Conservation (phyloP, 139 green algal species). For the Closterium sp. region DNA sequence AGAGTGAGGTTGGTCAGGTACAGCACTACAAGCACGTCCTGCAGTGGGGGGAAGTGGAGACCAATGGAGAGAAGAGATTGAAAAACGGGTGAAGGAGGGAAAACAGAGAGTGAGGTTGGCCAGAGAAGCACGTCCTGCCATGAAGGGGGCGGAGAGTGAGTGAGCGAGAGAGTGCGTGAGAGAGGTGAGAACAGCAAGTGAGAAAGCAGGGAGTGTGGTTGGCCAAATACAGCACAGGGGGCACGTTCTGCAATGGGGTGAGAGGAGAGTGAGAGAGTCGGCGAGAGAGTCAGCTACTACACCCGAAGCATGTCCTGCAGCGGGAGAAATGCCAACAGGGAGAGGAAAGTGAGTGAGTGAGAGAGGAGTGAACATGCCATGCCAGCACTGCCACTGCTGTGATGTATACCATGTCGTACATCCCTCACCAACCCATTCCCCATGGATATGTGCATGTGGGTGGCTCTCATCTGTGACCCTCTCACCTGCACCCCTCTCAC, state of each 20-base stretch:
- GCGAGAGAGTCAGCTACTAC: neutral
- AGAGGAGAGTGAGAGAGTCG: neutral
- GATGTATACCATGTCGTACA: no score
- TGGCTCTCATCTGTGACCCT: conserved; percentile 58
- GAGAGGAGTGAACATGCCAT: no score
- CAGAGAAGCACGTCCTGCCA: neutral
- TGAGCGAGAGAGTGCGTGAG: neutral
- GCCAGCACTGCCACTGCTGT: conserved; percentile 56
- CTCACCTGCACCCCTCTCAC: conserved; percentile 56
- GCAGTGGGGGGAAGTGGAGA: conserved; percentile 21
- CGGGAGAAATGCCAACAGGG: no score
- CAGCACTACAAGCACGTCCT: conserved; percentile 79
- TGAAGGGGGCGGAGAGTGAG: neutral
- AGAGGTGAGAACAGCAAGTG: no score
- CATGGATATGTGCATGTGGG: neutral
- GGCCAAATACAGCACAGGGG: neutral
- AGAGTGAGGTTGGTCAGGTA: conserved; percentile 65
- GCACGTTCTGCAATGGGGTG: neutral
- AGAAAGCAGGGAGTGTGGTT: no score
- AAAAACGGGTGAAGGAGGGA: neutral
- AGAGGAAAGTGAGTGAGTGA: neutral
- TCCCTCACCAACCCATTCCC: neutral
- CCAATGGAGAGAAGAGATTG: neutral
- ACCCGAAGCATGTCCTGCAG: neutral
- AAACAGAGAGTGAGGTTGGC: no score